A percentile compares a stretch with the other conserved stretches of the same genome.
Evolutionary conservation across 331 rosid species (phyloP).

Genomic region (Erythrophleum ivorense): DNA sequence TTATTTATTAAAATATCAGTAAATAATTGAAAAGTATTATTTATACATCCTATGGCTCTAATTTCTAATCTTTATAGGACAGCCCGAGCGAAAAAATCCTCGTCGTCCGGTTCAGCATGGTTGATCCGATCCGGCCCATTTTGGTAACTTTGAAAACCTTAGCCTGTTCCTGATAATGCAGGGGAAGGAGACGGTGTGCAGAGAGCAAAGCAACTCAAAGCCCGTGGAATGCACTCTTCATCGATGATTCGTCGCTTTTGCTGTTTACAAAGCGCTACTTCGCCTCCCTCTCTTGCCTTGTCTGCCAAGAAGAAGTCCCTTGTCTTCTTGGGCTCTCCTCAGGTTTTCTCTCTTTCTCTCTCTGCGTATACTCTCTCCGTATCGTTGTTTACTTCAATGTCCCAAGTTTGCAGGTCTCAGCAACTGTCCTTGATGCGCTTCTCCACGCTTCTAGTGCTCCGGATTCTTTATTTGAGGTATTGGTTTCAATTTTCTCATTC

Average conservation of each 20-base stretch:
- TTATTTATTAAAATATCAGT: too few species aligned
- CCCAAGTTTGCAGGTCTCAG: slow-evolving; percentile 57
- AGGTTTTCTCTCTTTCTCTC: slow-evolving; percentile 42
- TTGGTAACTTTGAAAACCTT: neutral
- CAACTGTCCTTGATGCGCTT: slow-evolving; percentile 78
- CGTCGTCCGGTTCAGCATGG: neutral
- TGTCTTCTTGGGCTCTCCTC: slow-evolving; percentile 89
- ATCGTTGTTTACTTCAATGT: neutral
- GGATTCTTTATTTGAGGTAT: slow-evolving; percentile 67
- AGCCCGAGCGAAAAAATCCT: neutral
- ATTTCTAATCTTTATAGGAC: too few species aligned
- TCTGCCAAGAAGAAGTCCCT: slow-evolving; percentile 66
- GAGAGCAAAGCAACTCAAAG: neutral
- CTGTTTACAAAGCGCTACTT: slow-evolving; percentile 54
- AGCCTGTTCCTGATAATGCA: neutral
- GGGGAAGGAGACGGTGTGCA: neutral
- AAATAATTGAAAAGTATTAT: too few species aligned
- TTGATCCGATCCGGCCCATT: neutral
- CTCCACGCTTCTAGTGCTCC: slow-evolving; percentile 65
- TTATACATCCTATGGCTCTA: too few species aligned
- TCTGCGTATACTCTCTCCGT: neutral
- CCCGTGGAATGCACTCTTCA: slow-evolving; percentile 29
- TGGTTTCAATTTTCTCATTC: neutral
- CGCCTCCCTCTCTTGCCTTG: slow-evolving; percentile 44
- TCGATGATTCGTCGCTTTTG: slow-evolving; percentile 69